Evolutionary conservation across 345 rosid genomes (phyloP).

Genomic region (Citrus medica): DNA sequence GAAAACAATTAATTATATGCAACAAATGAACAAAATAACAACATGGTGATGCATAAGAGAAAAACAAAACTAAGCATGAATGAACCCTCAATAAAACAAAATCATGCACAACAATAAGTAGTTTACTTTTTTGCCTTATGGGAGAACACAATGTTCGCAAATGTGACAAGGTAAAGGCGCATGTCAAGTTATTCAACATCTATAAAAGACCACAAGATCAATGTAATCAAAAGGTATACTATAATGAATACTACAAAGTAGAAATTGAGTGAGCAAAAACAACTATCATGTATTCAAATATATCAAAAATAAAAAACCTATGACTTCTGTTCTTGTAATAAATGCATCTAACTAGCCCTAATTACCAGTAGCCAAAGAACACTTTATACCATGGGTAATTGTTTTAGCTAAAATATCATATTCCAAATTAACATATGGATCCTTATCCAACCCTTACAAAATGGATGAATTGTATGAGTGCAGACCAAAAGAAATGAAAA

Average conservation of each 20-base stretch:
- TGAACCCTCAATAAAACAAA: not conserved
- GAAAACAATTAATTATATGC: no score
- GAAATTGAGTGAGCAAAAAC: not conserved
- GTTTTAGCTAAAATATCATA: constrained; percentile 93
- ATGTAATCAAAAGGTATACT: not conserved
- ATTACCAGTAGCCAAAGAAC: constrained; percentile 93
- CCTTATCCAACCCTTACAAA: no score
- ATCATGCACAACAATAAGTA: not conserved
- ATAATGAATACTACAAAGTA: no score
- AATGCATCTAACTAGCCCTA: constrained; percentile 99
- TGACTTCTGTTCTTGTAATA: constrained; percentile 71
- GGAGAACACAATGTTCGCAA: constrained; percentile 90
- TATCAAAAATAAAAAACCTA: constrained; percentile 46
- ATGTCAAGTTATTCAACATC: constrained; percentile 88
- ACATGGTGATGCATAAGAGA: no score
- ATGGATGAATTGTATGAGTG: no score
- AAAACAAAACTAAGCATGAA: no score
- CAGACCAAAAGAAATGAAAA: no score
- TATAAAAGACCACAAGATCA: constrained; percentile 7
- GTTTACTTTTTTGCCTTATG: constrained; percentile 87
- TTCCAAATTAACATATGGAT: constrained; percentile 91
- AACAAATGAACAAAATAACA: no score
- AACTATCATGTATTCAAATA: not conserved
- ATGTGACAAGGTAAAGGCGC: constrained; percentile 89
- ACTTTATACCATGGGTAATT: constrained; percentile 85